Evolutionary conservation across 1,284 basidiomycete species (phyloP).

Genomic region (Tylopilus orsonianus): DNA sequence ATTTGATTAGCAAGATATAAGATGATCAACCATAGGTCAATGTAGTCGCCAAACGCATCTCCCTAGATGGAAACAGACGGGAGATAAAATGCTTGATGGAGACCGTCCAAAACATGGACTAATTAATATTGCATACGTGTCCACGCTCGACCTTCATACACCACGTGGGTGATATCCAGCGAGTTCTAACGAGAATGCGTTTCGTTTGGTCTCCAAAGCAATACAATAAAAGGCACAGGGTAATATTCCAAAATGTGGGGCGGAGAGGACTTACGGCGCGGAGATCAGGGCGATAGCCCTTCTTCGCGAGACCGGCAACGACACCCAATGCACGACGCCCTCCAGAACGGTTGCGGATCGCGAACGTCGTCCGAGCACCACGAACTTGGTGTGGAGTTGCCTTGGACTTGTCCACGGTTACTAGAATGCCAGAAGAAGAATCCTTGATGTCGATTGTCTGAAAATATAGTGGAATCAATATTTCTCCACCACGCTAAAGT

Average conservation of each 20-base stretch:
- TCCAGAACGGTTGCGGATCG: slow-evolving; percentile 72
- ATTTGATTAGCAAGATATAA: slow-evolving; percentile 20
- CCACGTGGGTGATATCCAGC: slow-evolving; percentile 60
- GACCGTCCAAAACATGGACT: slow-evolving; percentile 24
- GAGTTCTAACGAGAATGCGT: slow-evolving; percentile 76
- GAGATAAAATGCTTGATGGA: slow-evolving; percentile 17
- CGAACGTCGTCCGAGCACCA: slow-evolving; percentile 46
- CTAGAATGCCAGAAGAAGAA: slow-evolving; percentile 58
- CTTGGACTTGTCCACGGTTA: slow-evolving; percentile 71
- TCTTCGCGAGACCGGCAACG: slow-evolving; percentile 64
- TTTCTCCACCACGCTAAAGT: background rate
- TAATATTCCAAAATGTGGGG: too few species aligned
- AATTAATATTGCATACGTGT: slow-evolving; percentile 78
- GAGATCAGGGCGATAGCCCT: slow-evolving; percentile 83
- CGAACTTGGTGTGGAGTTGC: slow-evolving; percentile 57
- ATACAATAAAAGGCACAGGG: too few species aligned
- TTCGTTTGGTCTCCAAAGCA: slow-evolving; percentile 12
- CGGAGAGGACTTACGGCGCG: slow-evolving; percentile 59
- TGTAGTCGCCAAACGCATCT: slow-evolving; percentile 28
- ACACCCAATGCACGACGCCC: slow-evolving; percentile 74
- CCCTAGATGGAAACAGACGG: slow-evolving; percentile 13
- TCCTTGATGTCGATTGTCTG: slow-evolving; percentile 71
- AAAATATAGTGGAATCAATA: background rate
- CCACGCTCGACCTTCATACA: slow-evolving; percentile 81
- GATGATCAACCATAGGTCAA: slow-evolving; percentile 16